Evolutionary conservation across 352 stramenopile species (phyloP), one percentile per base, ranked within the genome.

Genomic region (Globisporangium nunn): DNA sequence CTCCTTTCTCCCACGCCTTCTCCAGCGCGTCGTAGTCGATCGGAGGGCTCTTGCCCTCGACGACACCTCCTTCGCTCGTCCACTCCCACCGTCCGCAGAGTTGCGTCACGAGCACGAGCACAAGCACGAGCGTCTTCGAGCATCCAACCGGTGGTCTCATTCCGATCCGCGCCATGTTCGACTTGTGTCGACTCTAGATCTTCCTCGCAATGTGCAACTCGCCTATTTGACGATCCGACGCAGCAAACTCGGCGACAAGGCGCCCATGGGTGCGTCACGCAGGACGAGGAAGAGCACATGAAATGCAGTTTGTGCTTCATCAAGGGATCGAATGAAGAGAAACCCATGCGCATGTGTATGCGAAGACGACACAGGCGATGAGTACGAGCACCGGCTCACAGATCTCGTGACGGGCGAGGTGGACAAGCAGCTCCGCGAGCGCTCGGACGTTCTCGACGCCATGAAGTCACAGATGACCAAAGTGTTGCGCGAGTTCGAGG

Each of bases 1-100:
- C 81, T 0, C 71, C 79, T 14, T 54, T 44, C 43, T 85, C 77
- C 81, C 81, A 91, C 41, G 75, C 63, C 46, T 74, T 78, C 50
- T 89, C 81, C 12, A 91, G 68, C 11, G 75, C 72, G 4, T 85
- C 73, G 48, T 75, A 88, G 56, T 91, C 79, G 53, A 91, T 85
- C 37, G 51, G 45, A 43, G 41, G 41, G 23, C 49, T 46, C 41
- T 51, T 62, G 3, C 10, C 8, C 6, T 6, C 50, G 31, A 11
- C 33, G 50, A 28, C 23, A 23, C 23, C 23, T 23, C 23, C 23
- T 23, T 23, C 23, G 23, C 23, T 23, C 23, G 23, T 23, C 23
- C 23, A 23, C 23, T 23, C 23, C 23, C 23, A 23, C 23, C 23
- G 23, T 23, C 23, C 4, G 10, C 14, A 47, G 15, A 47, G 41